A percentile compares a stretch with the other conserved stretches of the same genome.
phyloP scores from a whole-genome alignment of 495 filamentous ascomycete genomes.

The Neurospora sp. region DNA sequence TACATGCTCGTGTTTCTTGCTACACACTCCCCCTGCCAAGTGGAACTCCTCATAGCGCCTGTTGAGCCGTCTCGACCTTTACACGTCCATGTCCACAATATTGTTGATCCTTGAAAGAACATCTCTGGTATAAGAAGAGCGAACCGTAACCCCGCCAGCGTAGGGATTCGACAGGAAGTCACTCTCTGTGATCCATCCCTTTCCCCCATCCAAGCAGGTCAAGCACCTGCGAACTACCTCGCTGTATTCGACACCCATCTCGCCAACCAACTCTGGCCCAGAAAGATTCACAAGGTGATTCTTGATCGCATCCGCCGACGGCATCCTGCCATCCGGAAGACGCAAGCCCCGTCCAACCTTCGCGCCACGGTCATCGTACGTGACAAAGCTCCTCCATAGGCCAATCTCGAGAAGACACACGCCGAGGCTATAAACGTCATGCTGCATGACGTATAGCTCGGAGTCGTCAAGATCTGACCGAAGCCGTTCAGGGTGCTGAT shows the following conservation, averaged over 20 bases:
- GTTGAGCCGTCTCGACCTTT: not conserved
- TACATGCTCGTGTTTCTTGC: not conserved
- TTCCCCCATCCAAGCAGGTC: not conserved
- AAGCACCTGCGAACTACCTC: not conserved
- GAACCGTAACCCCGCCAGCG: not conserved
- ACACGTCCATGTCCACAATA: not conserved
- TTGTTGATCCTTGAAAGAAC: not conserved
- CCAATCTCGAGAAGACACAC: constrained; percentile 48
- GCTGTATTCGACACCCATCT: not conserved
- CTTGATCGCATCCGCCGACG: not conserved
- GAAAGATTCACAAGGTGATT: not conserved
- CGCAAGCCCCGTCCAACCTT: not conserved
- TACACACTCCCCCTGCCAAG: not conserved
- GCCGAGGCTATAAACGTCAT: constrained; percentile 48
- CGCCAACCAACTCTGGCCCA: not conserved
- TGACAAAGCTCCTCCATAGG: constrained; percentile 43
- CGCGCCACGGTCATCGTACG: constrained; percentile 3
- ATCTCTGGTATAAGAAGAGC: not conserved
- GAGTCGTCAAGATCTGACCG: constrained; percentile 23
- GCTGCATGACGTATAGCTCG: constrained; percentile 44
- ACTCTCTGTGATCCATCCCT: not conserved
- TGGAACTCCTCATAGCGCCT: not conserved
- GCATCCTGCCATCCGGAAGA: not conserved
- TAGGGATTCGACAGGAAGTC: not conserved
- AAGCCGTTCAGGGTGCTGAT: constrained; percentile 46